Conservation (phyloP, 768 basidiomycete genomes). For the Rhizopogon vulgaris region DNA sequence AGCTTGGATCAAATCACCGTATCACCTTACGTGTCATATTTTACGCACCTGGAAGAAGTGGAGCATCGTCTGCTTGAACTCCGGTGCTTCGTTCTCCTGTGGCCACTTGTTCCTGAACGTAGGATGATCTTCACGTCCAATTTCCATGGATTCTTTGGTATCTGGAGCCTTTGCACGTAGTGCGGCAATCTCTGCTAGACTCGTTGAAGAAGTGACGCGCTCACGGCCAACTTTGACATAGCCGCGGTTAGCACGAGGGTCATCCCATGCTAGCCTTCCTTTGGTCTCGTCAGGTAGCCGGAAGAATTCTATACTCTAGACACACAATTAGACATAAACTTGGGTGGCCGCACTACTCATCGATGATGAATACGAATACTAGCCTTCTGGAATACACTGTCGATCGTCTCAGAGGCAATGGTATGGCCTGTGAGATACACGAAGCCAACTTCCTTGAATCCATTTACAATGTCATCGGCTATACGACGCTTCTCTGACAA, state of each 20-base stretch:
- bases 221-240: constrained; percentile 80
- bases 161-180: constrained; percentile 75
- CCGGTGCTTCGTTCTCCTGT: constrained; percentile 50
- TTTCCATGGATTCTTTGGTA: constrained; percentile 84
- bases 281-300: constrained; percentile 54
- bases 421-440: constrained; percentile 75
- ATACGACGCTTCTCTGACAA: constrained; percentile 50
- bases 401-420: constrained; percentile 49
- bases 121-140: constrained; percentile 78
- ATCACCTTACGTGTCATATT: background rate
- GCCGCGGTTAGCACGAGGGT: constrained; percentile 80
- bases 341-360: background rate
- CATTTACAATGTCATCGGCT: constrained; percentile 64
- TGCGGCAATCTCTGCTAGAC: constrained; percentile 65
- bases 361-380: background rate
- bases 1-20: constrained; percentile 2
- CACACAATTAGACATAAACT: background rate
- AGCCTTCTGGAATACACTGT: constrained; percentile 63
- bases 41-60: constrained; percentile 60
- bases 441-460: constrained; percentile 78
- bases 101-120: constrained; percentile 83
- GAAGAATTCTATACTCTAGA: constrained; percentile 76
- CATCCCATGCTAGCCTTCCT: constrained; percentile 64
- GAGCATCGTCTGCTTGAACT: constrained; percentile 68
- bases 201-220: constrained; percentile 59